phyloP scores from a whole-genome alignment of 2,329 filamentous ascomycete genomes.

The Fusarium nematophilum region DNA sequence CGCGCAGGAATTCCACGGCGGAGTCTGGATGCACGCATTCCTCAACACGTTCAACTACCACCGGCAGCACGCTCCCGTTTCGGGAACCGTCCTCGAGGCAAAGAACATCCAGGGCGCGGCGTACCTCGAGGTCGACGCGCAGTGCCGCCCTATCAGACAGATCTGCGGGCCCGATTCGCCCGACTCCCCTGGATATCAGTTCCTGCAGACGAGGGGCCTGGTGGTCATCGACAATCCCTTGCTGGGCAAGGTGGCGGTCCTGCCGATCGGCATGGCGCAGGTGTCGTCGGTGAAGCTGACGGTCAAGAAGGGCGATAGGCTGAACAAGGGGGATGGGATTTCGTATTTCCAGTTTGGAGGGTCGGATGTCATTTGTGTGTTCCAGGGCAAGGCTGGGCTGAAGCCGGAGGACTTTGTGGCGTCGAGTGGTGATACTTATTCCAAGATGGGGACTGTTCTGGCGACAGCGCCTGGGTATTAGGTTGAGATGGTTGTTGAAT shows the following conservation, averaged over 20 bases:
- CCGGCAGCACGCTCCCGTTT: slow-evolving; percentile 54
- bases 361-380: slow-evolving; percentile 55
- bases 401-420: slow-evolving; percentile 29
- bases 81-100: slow-evolving; percentile 51
- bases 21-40: slow-evolving; percentile 56
- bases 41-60: slow-evolving; percentile 55
- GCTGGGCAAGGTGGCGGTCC: slow-evolving; percentile 52
- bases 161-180: slow-evolving; percentile 45
- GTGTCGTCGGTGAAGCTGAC: slow-evolving; percentile 54
- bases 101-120: slow-evolving; percentile 51
- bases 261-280: slow-evolving; percentile 58
- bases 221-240: slow-evolving; percentile 52
- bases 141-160: slow-evolving; percentile 28
- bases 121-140: slow-evolving; percentile 51
- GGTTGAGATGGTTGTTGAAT: too few relatives aligned
- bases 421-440: slow-evolving; percentile 26
- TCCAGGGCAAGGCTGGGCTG: slow-evolving; percentile 45
- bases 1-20: slow-evolving; percentile 49
- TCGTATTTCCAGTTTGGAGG: slow-evolving; percentile 57
- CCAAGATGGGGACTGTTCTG: slow-evolving; percentile 33
- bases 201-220: slow-evolving; percentile 52
- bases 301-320: slow-evolving; percentile 31
- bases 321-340: slow-evolving; percentile 57
- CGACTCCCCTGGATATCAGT: slow-evolving; percentile 54
- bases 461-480: slow-evolving; percentile 11